A percentile compares a stretch with the other conserved stretches of the same genome.
phyloP scores from a whole-genome alignment of 176 grass and related monocot genomes.

The Elymus sibiricus region DNA sequence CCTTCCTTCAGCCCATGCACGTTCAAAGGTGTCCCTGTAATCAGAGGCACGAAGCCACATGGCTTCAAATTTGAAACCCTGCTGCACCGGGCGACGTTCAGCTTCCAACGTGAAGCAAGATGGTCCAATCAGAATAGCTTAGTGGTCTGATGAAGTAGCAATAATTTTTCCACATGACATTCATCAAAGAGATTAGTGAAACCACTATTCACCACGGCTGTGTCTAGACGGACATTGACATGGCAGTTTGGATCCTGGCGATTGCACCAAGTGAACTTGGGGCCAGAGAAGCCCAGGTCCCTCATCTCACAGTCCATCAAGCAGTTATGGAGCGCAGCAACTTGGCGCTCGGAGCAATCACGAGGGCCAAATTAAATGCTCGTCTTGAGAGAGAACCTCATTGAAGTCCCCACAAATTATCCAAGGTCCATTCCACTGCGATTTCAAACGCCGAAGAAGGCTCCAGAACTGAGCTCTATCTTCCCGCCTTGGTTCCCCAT shows the following conservation, averaged over 20 bases:
- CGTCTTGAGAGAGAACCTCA: neutral
- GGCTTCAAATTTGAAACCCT: too few relatives aligned
- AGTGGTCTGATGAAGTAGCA: neutral
- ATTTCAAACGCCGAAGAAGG: too few relatives aligned
- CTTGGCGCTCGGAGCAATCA: neutral
- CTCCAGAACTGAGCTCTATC: too few relatives aligned
- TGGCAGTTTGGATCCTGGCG: neutral
- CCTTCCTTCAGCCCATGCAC: too few relatives aligned
- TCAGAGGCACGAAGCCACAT: too few relatives aligned
- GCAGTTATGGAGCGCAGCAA: neutral
- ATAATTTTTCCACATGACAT: neutral
- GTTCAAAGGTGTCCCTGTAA: too few relatives aligned
- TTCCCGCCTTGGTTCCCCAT: too few relatives aligned
- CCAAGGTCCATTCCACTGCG: too few relatives aligned
- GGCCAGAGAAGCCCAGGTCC: neutral
- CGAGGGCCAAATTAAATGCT: neutral
- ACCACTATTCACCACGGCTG: neutral
- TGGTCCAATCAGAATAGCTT: neutral
- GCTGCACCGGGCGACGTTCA: too few relatives aligned
- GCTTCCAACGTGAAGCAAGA: too few relatives aligned
- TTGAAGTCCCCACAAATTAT: neutral
- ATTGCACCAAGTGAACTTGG: neutral
- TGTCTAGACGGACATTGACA: neutral
- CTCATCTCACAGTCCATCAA: neutral
- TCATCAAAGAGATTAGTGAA: rapidly evolving